phyloP scores from a whole-genome alignment of 208 protist species.

The Trypanosomatidae sp. region DNA sequence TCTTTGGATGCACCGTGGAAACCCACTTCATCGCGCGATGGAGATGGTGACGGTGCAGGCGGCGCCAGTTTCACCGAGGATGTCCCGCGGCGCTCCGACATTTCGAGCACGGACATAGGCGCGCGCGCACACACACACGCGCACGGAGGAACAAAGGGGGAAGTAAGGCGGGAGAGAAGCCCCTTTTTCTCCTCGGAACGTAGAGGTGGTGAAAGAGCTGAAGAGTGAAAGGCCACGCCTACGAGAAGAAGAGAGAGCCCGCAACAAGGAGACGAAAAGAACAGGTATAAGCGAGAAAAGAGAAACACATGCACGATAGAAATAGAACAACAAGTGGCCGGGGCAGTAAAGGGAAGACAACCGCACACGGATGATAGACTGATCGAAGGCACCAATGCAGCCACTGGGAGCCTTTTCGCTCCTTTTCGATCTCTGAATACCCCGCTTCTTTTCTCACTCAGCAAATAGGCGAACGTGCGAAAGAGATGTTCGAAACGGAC shows the following conservation, averaged over 20 bases:
- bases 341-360: not conserved
- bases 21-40: constrained; percentile 12
- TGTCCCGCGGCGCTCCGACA: constrained; percentile 20
- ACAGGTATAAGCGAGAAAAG: not conserved
- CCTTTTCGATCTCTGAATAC: not conserved
- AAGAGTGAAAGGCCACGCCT: not conserved
- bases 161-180: not conserved
- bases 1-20: not conserved
- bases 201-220: not conserved
- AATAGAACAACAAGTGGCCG: not conserved
- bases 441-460: not conserved
- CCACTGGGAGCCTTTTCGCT: not conserved
- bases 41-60: constrained; percentile 32
- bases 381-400: not conserved
- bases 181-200: not conserved
- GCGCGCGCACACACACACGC: not conserved
- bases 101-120: not conserved
- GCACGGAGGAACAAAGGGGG: not conserved
- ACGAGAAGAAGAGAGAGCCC: not conserved
- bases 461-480: not conserved
- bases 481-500: not conserved
- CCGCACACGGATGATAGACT: not conserved
- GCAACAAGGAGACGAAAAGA: not conserved
- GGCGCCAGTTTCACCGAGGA: constrained; percentile 23
- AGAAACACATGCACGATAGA: not conserved